A percentile compares a stretch with the other conserved stretches of the same genome.
Evolutionary conservation across 1,284 basidiomycete species (phyloP).

Genomic region (Takashimella tepidaria): DNA sequence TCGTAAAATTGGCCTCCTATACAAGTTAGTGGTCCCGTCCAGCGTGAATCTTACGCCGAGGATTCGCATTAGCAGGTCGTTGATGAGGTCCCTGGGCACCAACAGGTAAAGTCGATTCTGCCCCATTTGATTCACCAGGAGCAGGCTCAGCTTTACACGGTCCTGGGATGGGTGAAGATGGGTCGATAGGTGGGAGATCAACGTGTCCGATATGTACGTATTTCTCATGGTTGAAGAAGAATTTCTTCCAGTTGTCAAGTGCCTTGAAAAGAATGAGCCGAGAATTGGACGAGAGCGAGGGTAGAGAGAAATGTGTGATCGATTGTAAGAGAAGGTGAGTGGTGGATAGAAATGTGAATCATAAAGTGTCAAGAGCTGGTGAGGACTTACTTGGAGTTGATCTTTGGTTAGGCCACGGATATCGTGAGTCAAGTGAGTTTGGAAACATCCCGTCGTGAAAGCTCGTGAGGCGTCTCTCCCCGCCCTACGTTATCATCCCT

Average conservation of each 20-base stretch:
- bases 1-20: too few relatives aligned
- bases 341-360: not conserved
- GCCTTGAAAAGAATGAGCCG: constrained; percentile 51
- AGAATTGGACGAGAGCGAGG: constrained; percentile 10
- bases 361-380: not conserved
- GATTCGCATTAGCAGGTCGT: not conserved
- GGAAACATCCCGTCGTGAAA: constrained; percentile 89
- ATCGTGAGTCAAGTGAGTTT: constrained; percentile 80
- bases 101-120: not conserved
- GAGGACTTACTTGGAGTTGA: constrained; percentile 60
- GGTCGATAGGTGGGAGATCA: constrained; percentile 61
- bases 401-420: constrained; percentile 67
- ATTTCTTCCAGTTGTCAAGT: constrained; percentile 78
- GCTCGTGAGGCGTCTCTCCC: constrained; percentile 82
- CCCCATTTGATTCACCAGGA: not conserved
- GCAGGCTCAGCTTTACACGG: constrained; percentile 54
- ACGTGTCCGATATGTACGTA: constrained; percentile 67
- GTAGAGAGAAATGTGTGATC: constrained; percentile 2
- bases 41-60: not conserved
- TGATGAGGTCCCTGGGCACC: not conserved
- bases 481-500: too few relatives aligned
- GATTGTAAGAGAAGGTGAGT: constrained; percentile 2
- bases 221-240: constrained; percentile 72
- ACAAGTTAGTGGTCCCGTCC: too few relatives aligned
- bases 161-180: constrained; percentile 66